Evolutionary conservation across 768 basidiomycete genomes (phyloP).

Genomic region (Steccherinum ochraceum): DNA sequence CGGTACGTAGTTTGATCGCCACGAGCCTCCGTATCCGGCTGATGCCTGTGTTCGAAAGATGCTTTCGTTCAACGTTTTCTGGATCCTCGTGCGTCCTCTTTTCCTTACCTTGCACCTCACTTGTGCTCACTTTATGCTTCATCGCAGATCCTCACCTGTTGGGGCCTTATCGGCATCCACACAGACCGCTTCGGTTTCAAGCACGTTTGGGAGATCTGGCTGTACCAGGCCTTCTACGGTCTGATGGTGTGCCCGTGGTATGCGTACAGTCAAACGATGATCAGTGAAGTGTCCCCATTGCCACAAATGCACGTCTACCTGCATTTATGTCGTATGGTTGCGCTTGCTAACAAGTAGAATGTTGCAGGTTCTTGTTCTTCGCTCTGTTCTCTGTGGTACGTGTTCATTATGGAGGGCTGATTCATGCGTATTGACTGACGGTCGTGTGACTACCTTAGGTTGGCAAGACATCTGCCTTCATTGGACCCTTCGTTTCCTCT

Average conservation of each 20-base stretch:
- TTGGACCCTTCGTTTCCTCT: slow-evolving; percentile 68
- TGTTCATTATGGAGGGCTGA: not conserved
- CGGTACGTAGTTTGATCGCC: too few species aligned
- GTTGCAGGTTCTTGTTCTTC: slow-evolving; percentile 60
- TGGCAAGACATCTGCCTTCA: slow-evolving; percentile 73
- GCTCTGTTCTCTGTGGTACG: slow-evolving; percentile 65
- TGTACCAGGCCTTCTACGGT: slow-evolving; percentile 66
- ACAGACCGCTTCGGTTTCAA: slow-evolving; percentile 75
- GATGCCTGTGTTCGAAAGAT: too few species aligned
- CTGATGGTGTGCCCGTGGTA: slow-evolving; percentile 77
- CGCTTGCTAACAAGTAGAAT: not conserved
- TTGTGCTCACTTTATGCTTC: not conserved
- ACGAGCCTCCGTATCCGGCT: too few species aligned
- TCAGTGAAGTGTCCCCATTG: slow-evolving; percentile 67
- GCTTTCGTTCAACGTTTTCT: slow-evolving; percentile 64
- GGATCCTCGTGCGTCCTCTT: slow-evolving; percentile 49
- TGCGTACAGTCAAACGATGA: slow-evolving; percentile 80
- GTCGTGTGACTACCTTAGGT: slow-evolving; percentile 30
- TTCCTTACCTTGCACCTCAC: not conserved
- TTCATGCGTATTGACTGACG: not conserved
- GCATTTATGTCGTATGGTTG: not conserved
- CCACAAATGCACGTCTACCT: slow-evolving; percentile 52
- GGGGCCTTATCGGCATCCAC: slow-evolving; percentile 76
- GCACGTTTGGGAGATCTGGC: slow-evolving; percentile 77
- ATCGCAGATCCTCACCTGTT: slow-evolving; percentile 52